Base-by-base conservation (phyloP, 148 eudicot species). In the Euryodendron excelsum region DNA sequence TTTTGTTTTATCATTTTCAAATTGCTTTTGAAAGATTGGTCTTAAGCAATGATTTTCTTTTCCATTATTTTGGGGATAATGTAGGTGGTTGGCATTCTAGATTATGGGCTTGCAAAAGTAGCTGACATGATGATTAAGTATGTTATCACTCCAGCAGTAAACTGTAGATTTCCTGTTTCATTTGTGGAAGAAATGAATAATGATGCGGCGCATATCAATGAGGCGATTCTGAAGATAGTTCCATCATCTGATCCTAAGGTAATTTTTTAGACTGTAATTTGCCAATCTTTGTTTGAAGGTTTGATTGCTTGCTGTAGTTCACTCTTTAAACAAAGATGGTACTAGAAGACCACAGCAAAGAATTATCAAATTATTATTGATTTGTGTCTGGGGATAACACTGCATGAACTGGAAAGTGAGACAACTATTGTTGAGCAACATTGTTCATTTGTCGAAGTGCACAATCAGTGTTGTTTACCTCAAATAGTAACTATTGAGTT, bases 41-140 rank as follows among this genome's bases (percentile, higher is more conserved):
- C 69, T 45, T 64, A 64, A 34, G 34, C 36, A 39, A 11, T 14
- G 67, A 52, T 2, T 18, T 52, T 23, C 5, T 25, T 41, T 11
- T 58, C 45, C 69, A 27, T 0, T 25, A 47, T 74, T 66, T 78
- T 78, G 74, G 37, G 30, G 55, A 33, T 79, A 74, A 25, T 73
- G 36, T 83, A 94, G 98, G 94, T 88, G 72, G 80, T 92, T 72
- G 94, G 90, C 59, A 84, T 95, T 80, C 88, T 91, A 73, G 88
- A 91, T 83, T 93, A 86, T 82, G 99, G 96, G 62, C 87, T 93
- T 75, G 98, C 93, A 34, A 95, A 86, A 86, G 84, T 90, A 44
- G 98, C 98, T 27, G 98, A 93, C 83, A 84, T 91, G 80, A 84
- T 95, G 63, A 86, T 89, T 52, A 95, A 93, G 79, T 83, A 89